Evolutionary conservation across 768 basidiomycete genomes (phyloP).

Genomic region (Termitomyces heimii): DNA sequence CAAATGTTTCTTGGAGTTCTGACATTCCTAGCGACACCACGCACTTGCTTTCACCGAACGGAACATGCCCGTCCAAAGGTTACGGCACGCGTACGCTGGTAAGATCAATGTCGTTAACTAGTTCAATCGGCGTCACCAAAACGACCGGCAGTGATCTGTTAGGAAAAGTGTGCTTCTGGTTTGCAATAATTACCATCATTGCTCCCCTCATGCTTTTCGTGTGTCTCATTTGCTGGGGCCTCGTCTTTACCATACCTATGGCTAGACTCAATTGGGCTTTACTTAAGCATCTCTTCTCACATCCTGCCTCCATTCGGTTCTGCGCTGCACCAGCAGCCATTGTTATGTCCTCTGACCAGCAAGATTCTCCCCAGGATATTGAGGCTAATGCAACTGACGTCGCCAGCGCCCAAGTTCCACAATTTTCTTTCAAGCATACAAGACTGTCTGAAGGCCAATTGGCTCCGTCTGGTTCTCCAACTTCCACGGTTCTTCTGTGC

Average conservation of each 20-base stretch:
- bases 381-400: constrained; percentile 18
- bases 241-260: constrained; percentile 96
- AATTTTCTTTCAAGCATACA: constrained; percentile 64
- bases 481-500: constrained; percentile 88
- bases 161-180: constrained; percentile 80
- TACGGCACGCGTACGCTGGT: constrained; percentile 58
- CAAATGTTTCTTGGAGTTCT: constrained; percentile 38
- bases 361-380: constrained; percentile 19
- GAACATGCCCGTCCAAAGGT: constrained; percentile 46
- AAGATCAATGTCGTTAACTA: constrained; percentile 23
- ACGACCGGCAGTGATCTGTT: constrained; percentile 43
- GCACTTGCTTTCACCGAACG: constrained; percentile 30
- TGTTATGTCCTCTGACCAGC: constrained; percentile 36
- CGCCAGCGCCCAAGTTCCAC: constrained; percentile 25
- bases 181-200: constrained; percentile 67
- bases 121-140: constrained; percentile 26
- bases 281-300: constrained; percentile 70
- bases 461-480: constrained; percentile 78
- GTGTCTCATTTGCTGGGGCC: constrained; percentile 90
- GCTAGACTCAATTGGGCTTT: constrained; percentile 96
- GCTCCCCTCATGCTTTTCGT: constrained; percentile 86
- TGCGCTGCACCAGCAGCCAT: constrained; percentile 79
- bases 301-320: constrained; percentile 86
- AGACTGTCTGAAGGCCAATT: constrained; percentile 82
- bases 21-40: constrained; percentile 40